Base-by-base conservation (phyloP, 2,329 filamentous ascomycete species). In the Cladophialophora psammophila region DNA sequence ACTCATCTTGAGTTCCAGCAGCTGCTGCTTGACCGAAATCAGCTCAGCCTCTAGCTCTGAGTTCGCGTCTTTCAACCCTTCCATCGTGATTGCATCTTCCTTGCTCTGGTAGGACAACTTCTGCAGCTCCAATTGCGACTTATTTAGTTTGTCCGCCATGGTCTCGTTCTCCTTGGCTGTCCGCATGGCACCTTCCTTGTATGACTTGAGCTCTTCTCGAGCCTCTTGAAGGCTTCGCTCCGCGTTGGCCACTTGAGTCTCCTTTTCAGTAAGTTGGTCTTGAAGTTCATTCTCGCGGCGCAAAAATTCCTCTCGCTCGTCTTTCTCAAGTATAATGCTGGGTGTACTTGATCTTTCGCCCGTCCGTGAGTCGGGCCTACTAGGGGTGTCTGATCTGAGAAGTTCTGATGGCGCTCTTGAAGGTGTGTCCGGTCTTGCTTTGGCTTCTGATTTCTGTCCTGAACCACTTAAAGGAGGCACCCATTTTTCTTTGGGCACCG, bases 51-150 rank as follows among this genome's bases (percentile, higher is more conserved):
- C 98, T 58, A 99, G 88, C 80, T 99, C 95, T 1, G 90, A 83
- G 78, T 99, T 99, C 67, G 94, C 94, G 78, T 98, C 95, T 81
- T 97, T 97, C 59, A 99, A 84, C 45, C 93, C 91, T 76, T 99
- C 95, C 92, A 99, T 97, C 35, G 94, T 97, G 77, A 99, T 99
- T 74, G 91, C 89, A 10, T 93, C 93, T 80, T 99, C 95, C 82
- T 97, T 97, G 82, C 92, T 91, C 84, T 99, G 95, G 74, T 98
- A 99, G 3, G 90, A 91, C 62, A 99, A 86, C 77, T 96, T 93
- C 82, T 99, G 95, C 32, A 99, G 86, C 76, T 97, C 93, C 94
- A 99, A 97, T 78, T 92, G 94, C 76, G 96, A 87, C 76, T 96
- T 93, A 75, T 98, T 97, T 67, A 94, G 88, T 76, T 97, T 94